Conservation (phyloP, 106 monocot genomes). For the Apostasia shenzhenica region DNA sequence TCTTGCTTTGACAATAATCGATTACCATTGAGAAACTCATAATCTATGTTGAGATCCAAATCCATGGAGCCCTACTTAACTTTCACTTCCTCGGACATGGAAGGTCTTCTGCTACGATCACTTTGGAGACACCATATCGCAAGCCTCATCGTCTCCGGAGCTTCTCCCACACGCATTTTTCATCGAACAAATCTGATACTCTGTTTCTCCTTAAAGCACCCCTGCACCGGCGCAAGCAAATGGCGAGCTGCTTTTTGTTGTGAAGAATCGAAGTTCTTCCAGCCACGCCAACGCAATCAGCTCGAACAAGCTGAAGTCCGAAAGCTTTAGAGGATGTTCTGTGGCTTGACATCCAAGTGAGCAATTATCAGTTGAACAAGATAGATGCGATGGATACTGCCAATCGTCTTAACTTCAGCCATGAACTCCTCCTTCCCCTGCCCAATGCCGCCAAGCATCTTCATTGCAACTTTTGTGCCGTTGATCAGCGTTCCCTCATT, state of each 20-base stretch:
- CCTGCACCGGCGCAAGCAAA: neutral
- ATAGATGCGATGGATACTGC: constrained; percentile 72
- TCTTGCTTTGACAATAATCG: neutral
- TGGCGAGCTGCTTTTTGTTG: neutral
- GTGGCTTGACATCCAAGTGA: constrained; percentile 18
- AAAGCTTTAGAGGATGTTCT: constrained; percentile 21
- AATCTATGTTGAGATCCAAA: neutral
- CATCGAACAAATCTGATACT: neutral
- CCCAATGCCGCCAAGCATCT: constrained; percentile 50
- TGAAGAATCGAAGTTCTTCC: neutral
- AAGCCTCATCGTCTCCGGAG: neutral
- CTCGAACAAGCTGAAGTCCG: constrained; percentile 10
- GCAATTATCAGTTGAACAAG: constrained; percentile 43
- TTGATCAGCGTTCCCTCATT: constrained; percentile 39
- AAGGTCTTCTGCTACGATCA: neutral
- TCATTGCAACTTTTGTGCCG: constrained; percentile 44
- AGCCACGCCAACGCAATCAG: neutral
- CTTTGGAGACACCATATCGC: constrained; percentile 7
- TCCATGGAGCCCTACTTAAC: neutral
- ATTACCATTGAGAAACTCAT: neutral
- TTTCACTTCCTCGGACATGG: neutral
- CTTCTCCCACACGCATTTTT: neutral
- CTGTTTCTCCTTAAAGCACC: neutral
- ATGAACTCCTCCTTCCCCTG: constrained; percentile 66
- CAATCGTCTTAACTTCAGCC: constrained; percentile 54